Evolutionary conservation across 129 eudicot genomes (phyloP).

Genomic region (Artemisia argyi): DNA sequence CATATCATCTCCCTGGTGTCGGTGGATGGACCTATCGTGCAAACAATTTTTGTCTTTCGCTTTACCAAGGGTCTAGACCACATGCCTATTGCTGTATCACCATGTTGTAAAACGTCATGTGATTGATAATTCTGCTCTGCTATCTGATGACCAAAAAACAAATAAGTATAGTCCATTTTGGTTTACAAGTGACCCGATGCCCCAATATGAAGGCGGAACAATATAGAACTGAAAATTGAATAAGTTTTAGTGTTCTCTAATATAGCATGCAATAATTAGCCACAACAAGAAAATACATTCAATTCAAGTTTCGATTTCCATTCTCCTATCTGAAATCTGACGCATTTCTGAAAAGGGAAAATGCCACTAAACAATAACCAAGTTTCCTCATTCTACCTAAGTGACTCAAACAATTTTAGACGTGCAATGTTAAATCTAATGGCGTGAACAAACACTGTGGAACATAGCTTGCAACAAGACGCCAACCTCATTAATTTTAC

Average conservation of each 20-base stretch:
- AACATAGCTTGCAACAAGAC: no score
- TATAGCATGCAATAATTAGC: background rate
- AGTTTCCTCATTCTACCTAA: no score
- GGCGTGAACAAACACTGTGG: no score
- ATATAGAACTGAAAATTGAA: background rate
- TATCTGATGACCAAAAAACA: conserved; percentile 33
- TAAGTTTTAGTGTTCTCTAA: background rate
- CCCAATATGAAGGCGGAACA: background rate
- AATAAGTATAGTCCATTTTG: background rate
- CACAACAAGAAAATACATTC: no score
- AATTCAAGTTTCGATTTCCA: no score
- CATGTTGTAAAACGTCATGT: conserved; percentile 45
- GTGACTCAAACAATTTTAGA: no score
- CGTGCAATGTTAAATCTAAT: no score
- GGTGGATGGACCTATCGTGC: conserved; percentile 98
- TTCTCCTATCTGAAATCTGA: no score
- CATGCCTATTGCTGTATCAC: conserved; percentile 54
- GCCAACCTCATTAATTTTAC: no score
- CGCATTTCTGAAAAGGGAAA: no score
- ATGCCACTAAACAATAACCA: no score
- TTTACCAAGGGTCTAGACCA: conserved; percentile 85
- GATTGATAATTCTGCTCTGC: conserved; percentile 47
- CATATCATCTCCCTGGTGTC: conserved; percentile 94
- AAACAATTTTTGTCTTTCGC: conserved; percentile 90
- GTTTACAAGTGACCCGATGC: conserved; percentile 3